A percentile compares a stretch with the other conserved stretches of the same genome.
These are phyloP conservation scores for Rubus parviflorus DNA, from an alignment of 306 rosid genomes.

Conservation along the genomic window DNA sequence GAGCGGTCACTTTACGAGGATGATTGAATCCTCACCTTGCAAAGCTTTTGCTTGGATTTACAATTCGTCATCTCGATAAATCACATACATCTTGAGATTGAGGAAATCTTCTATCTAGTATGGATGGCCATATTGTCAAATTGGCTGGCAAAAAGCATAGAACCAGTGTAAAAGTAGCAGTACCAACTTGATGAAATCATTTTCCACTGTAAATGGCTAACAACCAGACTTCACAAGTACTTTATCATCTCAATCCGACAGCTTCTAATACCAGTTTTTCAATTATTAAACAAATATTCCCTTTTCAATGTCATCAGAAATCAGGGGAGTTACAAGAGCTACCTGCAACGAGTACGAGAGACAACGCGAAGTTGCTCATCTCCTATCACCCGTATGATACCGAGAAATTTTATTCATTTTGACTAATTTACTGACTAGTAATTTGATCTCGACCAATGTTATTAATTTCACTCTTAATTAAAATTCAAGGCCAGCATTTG, in stretches of 20 bases:
- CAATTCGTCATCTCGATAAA: too few species aligned
- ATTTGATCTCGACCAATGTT: neutral
- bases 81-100: too few species aligned
- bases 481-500: neutral
- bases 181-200: too few species aligned
- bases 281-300: neutral
- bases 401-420: neutral
- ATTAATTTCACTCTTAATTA: neutral
- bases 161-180: too few species aligned
- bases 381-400: neutral
- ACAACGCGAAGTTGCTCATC: slow-evolving; percentile 8
- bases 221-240: too few species aligned
- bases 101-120: too few species aligned
- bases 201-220: too few species aligned
- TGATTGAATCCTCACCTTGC: too few species aligned
- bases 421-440: neutral
- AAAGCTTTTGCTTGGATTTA: too few species aligned
- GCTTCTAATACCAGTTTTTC: neutral
- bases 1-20: neutral
- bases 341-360: neutral
- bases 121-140: too few species aligned
- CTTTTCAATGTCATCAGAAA: neutral
- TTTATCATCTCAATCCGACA: too few species aligned
- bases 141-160: too few species aligned
- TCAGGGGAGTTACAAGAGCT: neutral